phyloP scores from a whole-genome alignment of 2,329 filamentous ascomycete genomes.

The Phoma sp. region DNA sequence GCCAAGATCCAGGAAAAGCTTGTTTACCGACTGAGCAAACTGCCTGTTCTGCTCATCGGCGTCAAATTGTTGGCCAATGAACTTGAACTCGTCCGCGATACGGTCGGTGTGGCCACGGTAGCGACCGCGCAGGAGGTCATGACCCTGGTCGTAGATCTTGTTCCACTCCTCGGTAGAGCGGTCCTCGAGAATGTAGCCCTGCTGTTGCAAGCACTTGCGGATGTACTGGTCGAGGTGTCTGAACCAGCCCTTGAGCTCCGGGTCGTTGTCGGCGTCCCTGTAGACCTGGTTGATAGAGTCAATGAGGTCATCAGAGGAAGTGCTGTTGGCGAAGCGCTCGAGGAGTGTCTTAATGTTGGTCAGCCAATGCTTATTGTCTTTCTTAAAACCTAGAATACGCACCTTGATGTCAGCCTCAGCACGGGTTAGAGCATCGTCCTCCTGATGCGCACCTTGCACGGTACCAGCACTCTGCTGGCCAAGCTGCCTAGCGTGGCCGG shows the following conservation, averaged over 20 bases:
- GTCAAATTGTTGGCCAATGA: constrained; percentile 87
- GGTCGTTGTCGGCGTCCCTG: constrained; percentile 81
- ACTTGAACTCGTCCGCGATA: constrained; percentile 88
- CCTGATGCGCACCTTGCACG: constrained; percentile 75
- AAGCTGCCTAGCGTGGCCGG: constrained; percentile 71
- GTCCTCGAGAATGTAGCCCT: constrained; percentile 90
- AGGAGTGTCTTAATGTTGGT: constrained; percentile 72
- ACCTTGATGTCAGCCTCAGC: constrained; percentile 83
- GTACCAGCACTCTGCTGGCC: constrained; percentile 69
- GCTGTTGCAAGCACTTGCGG: constrained; percentile 81
- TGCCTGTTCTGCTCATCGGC: constrained; percentile 83
- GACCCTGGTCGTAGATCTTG: constrained; percentile 80
- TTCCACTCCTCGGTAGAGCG: constrained; percentile 82
- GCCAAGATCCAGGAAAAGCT: constrained; percentile 89
- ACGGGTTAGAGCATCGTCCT: constrained; percentile 66
- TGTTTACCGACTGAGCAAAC: constrained; percentile 77
- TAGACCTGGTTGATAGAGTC: constrained; percentile 86
- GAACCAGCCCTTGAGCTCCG: constrained; percentile 90
- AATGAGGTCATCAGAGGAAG: constrained; percentile 85
- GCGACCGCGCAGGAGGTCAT: constrained; percentile 84
- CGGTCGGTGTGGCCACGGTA: constrained; percentile 87
- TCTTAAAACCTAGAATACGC: constrained; percentile 51
- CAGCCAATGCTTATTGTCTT: constrained; percentile 54
- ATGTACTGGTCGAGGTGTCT: constrained; percentile 76
- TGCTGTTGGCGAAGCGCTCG: constrained; percentile 94